Evolutionary conservation across 2,329 filamentous ascomycete species (phyloP).

Genomic region (Corynespora cassiicola): DNA sequence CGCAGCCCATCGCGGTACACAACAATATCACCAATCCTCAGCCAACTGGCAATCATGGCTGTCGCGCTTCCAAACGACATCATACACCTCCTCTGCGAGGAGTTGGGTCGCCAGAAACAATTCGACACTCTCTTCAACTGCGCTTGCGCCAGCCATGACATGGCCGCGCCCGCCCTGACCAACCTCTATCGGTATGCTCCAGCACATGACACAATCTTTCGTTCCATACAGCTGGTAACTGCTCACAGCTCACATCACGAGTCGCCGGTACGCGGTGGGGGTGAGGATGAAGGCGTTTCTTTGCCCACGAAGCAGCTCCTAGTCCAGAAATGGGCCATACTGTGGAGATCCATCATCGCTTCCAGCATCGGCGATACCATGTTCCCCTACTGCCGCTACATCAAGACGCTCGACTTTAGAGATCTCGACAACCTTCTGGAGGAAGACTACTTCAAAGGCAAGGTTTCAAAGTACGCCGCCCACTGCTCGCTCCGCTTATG

Average conservation of each 20-base stretch:
- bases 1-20: too few species aligned
- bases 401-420: constrained; percentile 68
- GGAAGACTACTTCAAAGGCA: constrained; percentile 64
- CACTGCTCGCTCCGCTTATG: not conserved
- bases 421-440: constrained; percentile 66
- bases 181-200: constrained; percentile 66
- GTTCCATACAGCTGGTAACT: not conserved
- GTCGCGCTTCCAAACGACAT: constrained; percentile 63
- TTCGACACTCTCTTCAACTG: constrained; percentile 68
- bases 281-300: constrained; percentile 48
- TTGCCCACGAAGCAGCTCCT: constrained; percentile 53
- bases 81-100: constrained; percentile 65
- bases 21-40: constrained; percentile 11
- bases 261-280: constrained; percentile 53
- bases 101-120: constrained; percentile 62
- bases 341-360: constrained; percentile 73
- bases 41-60: constrained; percentile 31
- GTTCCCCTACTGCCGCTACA: constrained; percentile 73
- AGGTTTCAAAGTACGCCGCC: constrained; percentile 60
- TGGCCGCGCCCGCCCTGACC: constrained; percentile 66
- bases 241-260: constrained; percentile 49
- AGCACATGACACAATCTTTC: not conserved
- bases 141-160: constrained; percentile 60
- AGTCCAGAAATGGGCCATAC: constrained; percentile 65
- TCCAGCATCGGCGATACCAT: constrained; percentile 68